Base-by-base conservation (phyloP, 805 yeast species). In the Nakazawaea pomicola region DNA sequence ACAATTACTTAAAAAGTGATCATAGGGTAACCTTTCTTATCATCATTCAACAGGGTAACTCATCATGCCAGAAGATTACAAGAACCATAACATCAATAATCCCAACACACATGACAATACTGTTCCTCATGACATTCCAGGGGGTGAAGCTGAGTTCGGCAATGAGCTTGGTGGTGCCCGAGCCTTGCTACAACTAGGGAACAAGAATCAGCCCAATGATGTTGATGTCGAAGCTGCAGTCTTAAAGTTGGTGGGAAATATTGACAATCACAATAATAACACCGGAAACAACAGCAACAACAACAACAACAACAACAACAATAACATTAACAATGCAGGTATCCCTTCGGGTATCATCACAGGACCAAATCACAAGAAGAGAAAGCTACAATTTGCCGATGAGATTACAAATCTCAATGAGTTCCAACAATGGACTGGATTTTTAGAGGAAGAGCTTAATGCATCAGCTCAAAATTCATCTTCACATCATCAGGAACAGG, bases 161-260 rank as follows among this genome's bases (percentile, higher is more conserved):
- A 36, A 55, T 35, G 53, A 56, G 29, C 50, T 54, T n/a, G 52
- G 59, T 36, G 50, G 50, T 12, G 61, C 60, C 9, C 53, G 52
- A 35, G 60, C 60, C 2, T 40, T 57, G 30, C 43, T 57, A 30
- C 53, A 53, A 36, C 36, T 57, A 30, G 52, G 50, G 7, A 45
- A 40, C 36, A 47, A 47, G 38, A 38, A 16, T 21, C 46, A 41
- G 34, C 43, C 44, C 16, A 40, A 30, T 40, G 44, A 36, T 15
- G 37, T 30, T 43, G 78, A 76, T 11, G 93, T 83, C 3, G 93
- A 83, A 52, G 93, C 84, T 14, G 93, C 89, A 0, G 89, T 84
- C 14, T 69, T 83, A 76, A 71, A 75, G 41, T 75, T 76, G 49
- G 91, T 83, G 11, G 87, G 83, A 15, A 83, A 81, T 6, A 72